These are phyloP conservation scores for Vigna hirtella DNA, from an alignment of 306 rosid genomes.

Conservation along the genomic window DNA sequence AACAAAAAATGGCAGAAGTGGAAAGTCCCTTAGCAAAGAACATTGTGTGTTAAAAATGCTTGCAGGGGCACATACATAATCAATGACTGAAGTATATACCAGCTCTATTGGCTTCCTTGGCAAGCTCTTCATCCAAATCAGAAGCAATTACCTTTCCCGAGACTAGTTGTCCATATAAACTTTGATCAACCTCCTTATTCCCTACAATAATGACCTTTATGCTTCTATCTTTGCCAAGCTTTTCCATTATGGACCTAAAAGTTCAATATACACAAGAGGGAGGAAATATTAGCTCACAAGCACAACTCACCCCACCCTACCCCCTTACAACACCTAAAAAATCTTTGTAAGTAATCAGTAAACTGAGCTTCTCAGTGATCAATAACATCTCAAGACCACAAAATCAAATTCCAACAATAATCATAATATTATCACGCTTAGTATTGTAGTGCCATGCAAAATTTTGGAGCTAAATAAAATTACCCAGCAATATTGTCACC, in stretches of 20 bases:
- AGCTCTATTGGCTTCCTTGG: conserved; percentile 80
- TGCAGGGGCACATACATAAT: conserved; percentile 35
- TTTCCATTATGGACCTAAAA: conserved; percentile 68
- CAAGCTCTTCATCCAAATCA: conserved; percentile 76
- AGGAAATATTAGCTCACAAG: conserved; percentile 45
- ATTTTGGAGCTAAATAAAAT: conserved; percentile 40
- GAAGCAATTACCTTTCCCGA: conserved; percentile 57
- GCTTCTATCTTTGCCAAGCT: conserved; percentile 79
- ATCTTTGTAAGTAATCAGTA: conserved; percentile 9
- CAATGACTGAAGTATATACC: conserved; percentile 56
- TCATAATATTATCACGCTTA: conserved; percentile 21
- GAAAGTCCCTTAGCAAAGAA: conserved; percentile 45
- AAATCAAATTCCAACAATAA: conserved; percentile 1
- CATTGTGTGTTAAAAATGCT: conserved; percentile 39
- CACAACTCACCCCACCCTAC: background rate
- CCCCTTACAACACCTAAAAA: conserved; percentile 26
- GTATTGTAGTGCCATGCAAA: conserved; percentile 16
- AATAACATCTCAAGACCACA: background rate
- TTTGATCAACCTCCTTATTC: conserved; percentile 75
- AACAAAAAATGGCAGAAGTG: conserved; percentile 46
- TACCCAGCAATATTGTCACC: conserved; percentile 79
- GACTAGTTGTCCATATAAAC: conserved; percentile 72
- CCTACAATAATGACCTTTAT: conserved; percentile 71
- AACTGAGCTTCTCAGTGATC: conserved; percentile 13
- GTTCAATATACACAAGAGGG: conserved; percentile 30